phyloP scores from a whole-genome alignment of 1,139 yeast species.

The Suhomyces atakaporum region DNA sequence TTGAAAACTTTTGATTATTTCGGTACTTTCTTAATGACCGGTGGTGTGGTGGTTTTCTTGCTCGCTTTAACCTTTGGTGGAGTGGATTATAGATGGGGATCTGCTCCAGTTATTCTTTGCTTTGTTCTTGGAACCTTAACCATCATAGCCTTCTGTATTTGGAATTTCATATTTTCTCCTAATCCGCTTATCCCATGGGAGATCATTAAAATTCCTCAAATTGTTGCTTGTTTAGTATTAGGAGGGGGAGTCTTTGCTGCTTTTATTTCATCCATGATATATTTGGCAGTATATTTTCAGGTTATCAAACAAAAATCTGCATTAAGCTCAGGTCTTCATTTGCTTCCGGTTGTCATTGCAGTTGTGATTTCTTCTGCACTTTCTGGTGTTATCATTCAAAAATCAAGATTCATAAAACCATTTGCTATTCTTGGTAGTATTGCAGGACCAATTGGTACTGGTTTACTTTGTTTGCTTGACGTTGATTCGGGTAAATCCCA shows the following conservation, averaged over 20 bases:
- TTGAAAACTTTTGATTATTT: conserved; percentile 45
- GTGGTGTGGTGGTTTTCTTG: conserved; percentile 46
- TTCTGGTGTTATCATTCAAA: conserved; percentile 33
- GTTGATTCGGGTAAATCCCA: conserved; percentile 29
- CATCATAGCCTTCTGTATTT: conserved; percentile 40
- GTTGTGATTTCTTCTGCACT: conserved; percentile 33
- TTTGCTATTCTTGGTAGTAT: conserved; percentile 28
- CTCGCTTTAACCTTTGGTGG: conserved; percentile 60
- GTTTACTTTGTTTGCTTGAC: conserved; percentile 32
- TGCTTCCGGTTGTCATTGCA: conserved; percentile 40
- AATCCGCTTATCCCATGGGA: conserved; percentile 50
- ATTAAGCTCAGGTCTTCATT: conserved; percentile 40
- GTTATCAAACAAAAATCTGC: conserved; percentile 35
- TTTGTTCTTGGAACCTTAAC: conserved; percentile 55
- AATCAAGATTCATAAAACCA: conserved; percentile 34
- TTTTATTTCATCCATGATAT: conserved; percentile 14
- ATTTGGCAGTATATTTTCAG: conserved; percentile 37
- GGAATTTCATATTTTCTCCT: conserved; percentile 49
- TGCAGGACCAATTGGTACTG: conserved; percentile 37
- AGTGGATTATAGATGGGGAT: conserved; percentile 46
- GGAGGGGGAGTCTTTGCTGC: conserved; percentile 20
- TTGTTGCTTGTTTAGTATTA: conserved; percentile 16
- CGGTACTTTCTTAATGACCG: conserved; percentile 44
- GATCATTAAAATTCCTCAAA: conserved; percentile 31
- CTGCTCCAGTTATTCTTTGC: conserved; percentile 55